phyloP scores from a whole-genome alignment of 2,329 filamentous ascomycete genomes.

The Pseudogymnoascus sp. region DNA sequence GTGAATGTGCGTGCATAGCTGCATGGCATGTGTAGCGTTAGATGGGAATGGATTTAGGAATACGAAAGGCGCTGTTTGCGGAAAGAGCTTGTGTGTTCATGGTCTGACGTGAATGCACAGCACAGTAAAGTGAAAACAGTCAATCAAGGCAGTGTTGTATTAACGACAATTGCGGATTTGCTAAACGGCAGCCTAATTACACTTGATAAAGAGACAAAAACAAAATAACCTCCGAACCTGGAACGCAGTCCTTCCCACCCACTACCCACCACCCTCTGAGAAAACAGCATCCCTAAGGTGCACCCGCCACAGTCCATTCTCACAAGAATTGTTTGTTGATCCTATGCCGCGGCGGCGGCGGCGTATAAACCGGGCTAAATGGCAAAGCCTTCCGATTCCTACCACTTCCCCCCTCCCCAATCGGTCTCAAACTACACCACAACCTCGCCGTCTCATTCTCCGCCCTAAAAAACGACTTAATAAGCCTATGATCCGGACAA shows the following conservation, averaged over 20 bases:
- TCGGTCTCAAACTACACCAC: background rate
- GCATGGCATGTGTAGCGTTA: constrained; percentile 2
- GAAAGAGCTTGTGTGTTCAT: background rate
- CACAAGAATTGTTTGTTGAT: background rate
- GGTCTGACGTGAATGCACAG: background rate
- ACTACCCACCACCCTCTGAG: no score
- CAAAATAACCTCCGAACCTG: background rate
- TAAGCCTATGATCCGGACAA: background rate
- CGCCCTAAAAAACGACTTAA: background rate
- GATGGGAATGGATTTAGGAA: constrained; percentile 1
- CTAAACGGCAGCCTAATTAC: background rate
- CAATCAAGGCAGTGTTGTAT: background rate
- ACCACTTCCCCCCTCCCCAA: background rate
- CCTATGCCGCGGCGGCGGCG: background rate
- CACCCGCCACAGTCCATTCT: background rate
- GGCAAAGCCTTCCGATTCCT: background rate
- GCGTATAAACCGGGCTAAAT: background rate
- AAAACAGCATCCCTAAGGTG: background rate
- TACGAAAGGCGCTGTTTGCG: constrained; percentile 3
- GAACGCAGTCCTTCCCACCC: background rate
- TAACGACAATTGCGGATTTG: background rate
- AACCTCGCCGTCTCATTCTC: background rate
- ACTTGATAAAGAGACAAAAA: background rate
- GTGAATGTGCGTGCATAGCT: background rate
- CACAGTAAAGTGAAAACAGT: background rate